Conservation (phyloP, 495 filamentous ascomycete genomes). For the Podospora pseudocomata region DNA sequence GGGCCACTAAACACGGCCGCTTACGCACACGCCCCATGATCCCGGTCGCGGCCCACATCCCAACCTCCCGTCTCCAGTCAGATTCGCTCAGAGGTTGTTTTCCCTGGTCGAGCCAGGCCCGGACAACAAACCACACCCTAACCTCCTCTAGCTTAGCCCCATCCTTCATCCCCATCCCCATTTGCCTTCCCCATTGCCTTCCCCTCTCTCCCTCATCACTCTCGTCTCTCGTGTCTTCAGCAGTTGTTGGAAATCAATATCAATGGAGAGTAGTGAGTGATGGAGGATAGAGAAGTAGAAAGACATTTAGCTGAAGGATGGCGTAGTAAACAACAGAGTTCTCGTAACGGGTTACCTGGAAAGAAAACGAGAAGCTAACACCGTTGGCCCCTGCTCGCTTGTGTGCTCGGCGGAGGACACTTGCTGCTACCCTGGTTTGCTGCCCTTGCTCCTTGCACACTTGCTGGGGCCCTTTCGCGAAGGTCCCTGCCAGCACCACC, state of each 20-base stretch:
- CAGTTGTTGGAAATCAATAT: background rate
- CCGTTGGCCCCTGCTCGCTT: slow-evolving; percentile 20
- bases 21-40: slow-evolving; percentile 23
- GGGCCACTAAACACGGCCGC: slow-evolving; percentile 18
- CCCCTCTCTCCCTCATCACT: background rate
- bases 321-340: background rate
- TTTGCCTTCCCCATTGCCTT: background rate
- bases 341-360: background rate
- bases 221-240: background rate
- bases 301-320: background rate
- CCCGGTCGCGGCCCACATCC: slow-evolving; percentile 20
- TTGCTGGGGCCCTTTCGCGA: background rate
- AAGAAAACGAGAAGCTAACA: background rate
- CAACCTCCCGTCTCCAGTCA: slow-evolving; percentile 28
- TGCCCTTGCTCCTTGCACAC: slow-evolving; percentile 17
- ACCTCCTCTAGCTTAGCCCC: slow-evolving; percentile 17
- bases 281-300: background rate
- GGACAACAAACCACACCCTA: slow-evolving; percentile 24
- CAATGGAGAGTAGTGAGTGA: background rate
- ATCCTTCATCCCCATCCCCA: slow-evolving; percentile 13
- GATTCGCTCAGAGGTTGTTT: slow-evolving; percentile 21
- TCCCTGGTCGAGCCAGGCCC: slow-evolving; percentile 26
- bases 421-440: slow-evolving; percentile 14
- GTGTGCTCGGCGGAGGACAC: slow-evolving; percentile 1
- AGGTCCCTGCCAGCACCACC: slow-evolving; percentile 7